Conservation (phyloP, 2,329 filamentous ascomycete genomes). For the Aspergillus transmontanensis region DNA sequence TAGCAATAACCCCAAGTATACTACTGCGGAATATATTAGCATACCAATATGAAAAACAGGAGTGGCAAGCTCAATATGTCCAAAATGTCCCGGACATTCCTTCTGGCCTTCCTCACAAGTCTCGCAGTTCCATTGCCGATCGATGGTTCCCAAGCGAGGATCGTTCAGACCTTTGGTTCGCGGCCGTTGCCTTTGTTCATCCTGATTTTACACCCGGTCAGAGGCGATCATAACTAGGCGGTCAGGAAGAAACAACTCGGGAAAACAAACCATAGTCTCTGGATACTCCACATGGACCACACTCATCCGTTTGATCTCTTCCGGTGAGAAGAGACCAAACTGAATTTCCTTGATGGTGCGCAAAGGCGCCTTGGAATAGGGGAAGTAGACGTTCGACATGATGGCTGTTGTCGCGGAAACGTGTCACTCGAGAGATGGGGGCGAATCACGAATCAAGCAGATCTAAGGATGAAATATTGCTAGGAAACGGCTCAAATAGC, state of each 20-base stretch:
- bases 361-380: constrained; percentile 91
- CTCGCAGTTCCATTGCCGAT: constrained; percentile 91
- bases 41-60: constrained; percentile 86
- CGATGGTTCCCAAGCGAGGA: constrained; percentile 92
- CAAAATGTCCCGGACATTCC: constrained; percentile 96
- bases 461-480: constrained; percentile 13
- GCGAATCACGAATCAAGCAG: constrained; percentile 11
- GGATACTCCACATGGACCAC: constrained; percentile 94
- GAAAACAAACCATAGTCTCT: constrained; percentile 79
- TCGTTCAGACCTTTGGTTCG: constrained; percentile 93
- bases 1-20: constrained; percentile 25
- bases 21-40: constrained; percentile 12
- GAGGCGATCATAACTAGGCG: constrained; percentile 12
- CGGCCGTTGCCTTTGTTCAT: constrained; percentile 88
- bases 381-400: constrained; percentile 92
- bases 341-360: constrained; percentile 99
- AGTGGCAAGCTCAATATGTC: constrained; percentile 95
- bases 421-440: constrained; percentile 15
- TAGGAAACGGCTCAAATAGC: constrained; percentile 8
- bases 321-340: constrained; percentile 94
- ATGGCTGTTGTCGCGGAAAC: constrained; percentile 46
- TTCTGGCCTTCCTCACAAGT: constrained; percentile 95
- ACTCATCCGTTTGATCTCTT: constrained; percentile 99
- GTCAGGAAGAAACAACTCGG: constrained; percentile 10
- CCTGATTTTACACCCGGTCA: constrained; percentile 47